Conservation (phyloP, 257 asterid species). For the Linaria vulgaris region DNA sequence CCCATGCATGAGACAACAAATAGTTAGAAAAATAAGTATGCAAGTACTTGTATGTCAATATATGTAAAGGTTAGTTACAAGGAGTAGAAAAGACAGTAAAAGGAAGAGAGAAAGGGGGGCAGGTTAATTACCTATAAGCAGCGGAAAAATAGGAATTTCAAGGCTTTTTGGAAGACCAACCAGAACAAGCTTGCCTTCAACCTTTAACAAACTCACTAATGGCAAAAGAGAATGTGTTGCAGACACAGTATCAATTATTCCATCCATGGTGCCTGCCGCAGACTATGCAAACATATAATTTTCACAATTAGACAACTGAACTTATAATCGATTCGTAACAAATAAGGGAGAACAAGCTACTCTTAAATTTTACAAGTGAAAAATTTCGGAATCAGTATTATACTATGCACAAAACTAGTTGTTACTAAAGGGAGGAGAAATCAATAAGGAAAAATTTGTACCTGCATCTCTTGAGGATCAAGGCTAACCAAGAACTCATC, state of each 20-base stretch:
- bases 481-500: conserved; percentile 48
- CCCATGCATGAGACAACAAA: too few species aligned
- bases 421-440: too few species aligned
- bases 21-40: too few species aligned
- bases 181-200: conserved; percentile 31
- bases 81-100: too few species aligned
- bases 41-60: too few species aligned
- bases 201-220: conserved; percentile 27
- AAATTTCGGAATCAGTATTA: too few species aligned
- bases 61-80: too few species aligned
- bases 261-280: conserved; percentile 35
- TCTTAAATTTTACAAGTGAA: too few species aligned
- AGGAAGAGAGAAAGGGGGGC: neutral
- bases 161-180: conserved; percentile 37
- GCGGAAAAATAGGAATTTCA: conserved; percentile 29
- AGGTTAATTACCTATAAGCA: conserved; percentile 23
- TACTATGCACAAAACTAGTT: too few species aligned
- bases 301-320: neutral
- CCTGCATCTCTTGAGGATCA: conserved; percentile 52
- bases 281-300: conserved; percentile 15
- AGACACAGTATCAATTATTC: conserved; percentile 37
- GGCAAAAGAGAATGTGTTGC: conserved; percentile 33
- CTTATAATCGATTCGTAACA: too few species aligned
- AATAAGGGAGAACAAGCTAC: too few species aligned
- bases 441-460: too few species aligned